phyloP scores from a whole-genome alignment of 768 basidiomycete genomes.

The Pulveroboletus ravenelii region DNA sequence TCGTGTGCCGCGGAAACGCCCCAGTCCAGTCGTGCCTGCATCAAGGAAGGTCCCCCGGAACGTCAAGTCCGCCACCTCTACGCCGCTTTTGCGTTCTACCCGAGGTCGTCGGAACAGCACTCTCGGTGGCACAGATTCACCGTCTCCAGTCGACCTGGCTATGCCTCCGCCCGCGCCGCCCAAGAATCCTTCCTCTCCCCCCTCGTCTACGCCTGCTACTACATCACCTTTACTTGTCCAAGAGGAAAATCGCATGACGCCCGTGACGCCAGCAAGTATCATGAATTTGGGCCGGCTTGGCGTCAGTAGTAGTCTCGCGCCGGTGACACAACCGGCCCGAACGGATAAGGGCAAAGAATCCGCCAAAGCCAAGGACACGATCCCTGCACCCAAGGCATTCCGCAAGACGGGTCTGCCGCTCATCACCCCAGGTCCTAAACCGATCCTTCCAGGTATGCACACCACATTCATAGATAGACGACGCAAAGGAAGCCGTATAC shows the following conservation, averaged over 20 bases:
- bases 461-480: not conserved
- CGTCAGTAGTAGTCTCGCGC: conserved; percentile 42
- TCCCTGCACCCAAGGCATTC: conserved; percentile 16
- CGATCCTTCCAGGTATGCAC: conserved; percentile 63
- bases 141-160: conserved; percentile 81
- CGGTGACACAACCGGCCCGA: conserved; percentile 18
- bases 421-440: conserved; percentile 59
- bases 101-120: conserved; percentile 40
- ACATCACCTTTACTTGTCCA: conserved; percentile 7
- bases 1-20: conserved; percentile 49
- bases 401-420: conserved; percentile 29
- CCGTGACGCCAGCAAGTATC: conserved; percentile 88
- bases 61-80: conserved; percentile 53
- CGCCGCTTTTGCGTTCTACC: conserved; percentile 50
- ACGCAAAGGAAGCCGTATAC: not conserved
- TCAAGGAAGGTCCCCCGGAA: conserved; percentile 23
- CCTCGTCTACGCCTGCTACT: conserved; percentile 3
- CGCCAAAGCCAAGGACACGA: conserved; percentile 26
- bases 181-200: conserved; percentile 14
- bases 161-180: conserved; percentile 84
- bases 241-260: conserved; percentile 43
- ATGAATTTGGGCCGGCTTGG: conserved; percentile 80
- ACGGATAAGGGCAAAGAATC: conserved; percentile 28
- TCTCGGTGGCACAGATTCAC: conserved; percentile 51
- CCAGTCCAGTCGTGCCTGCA: conserved; percentile 36